phyloP scores from a whole-genome alignment of 805 yeast genomes.

The Pichia ethanolica region DNA sequence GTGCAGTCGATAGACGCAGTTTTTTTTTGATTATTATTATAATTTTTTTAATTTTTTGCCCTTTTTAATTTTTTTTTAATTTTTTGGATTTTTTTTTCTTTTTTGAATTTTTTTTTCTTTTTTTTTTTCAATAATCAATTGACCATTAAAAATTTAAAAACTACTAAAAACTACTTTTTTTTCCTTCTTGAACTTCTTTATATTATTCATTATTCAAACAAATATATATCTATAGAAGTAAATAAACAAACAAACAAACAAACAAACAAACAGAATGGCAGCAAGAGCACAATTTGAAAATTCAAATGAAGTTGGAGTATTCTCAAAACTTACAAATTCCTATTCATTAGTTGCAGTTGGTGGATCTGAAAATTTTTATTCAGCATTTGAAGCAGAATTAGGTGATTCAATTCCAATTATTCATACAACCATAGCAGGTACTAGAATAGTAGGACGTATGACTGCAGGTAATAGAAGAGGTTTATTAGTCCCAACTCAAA shows the following conservation, averaged over 20 bases:
- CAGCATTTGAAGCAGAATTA: slow-evolving; percentile 95
- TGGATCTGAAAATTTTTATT: slow-evolving; percentile 76
- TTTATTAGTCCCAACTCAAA: slow-evolving; percentile 90
- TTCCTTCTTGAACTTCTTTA: no score
- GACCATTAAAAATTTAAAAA: no score
- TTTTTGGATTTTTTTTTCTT: no score
- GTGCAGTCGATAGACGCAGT: no score
- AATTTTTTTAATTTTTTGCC: no score
- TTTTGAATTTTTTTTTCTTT: no score
- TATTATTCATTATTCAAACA: background rate
- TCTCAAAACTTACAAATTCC: slow-evolving; percentile 90
- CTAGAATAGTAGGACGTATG: slow-evolving; percentile 96
- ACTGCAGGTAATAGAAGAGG: slow-evolving; percentile 99
- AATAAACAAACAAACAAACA: background rate
- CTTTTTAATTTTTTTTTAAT: no score
- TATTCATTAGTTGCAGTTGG: slow-evolving; percentile 96
- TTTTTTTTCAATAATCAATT: no score
- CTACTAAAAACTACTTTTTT: no score
- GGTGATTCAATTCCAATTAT: slow-evolving; percentile 96
- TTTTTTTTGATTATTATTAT: no score
- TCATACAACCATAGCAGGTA: slow-evolving; percentile 97
- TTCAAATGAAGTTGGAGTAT: slow-evolving; percentile 89
- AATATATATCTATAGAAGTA: background rate
- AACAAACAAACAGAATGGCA: slow-evolving; percentile 40
- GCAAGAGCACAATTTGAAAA: slow-evolving; percentile 76